Evolutionary conservation across 768 basidiomycete species (phyloP).

Genomic region (Rhodotorula babjevae): DNA sequence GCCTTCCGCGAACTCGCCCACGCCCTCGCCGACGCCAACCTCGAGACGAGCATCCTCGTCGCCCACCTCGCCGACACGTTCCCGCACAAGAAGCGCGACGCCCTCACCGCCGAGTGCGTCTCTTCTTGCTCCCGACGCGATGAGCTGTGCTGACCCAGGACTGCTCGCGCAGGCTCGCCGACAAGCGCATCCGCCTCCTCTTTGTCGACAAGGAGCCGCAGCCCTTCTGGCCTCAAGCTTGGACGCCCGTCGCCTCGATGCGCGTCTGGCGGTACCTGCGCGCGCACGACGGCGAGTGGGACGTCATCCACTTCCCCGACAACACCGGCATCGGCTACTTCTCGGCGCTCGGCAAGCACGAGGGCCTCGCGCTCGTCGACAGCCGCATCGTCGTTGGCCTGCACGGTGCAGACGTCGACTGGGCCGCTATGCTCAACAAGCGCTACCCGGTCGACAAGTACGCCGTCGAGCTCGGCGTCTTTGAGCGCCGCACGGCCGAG

Average conservation of each 20-base stretch:
- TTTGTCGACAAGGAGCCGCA: conserved; percentile 27
- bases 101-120: conserved; percentile 10
- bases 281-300: conserved; percentile 8
- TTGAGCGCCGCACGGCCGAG: conserved; percentile 32
- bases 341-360: conserved; percentile 16
- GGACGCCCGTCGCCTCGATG: conserved; percentile 36
- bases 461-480: conserved; percentile 29
- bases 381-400: conserved; percentile 33
- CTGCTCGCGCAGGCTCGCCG: background rate
- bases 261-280: conserved; percentile 28
- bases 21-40: conserved; percentile 10
- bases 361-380: conserved; percentile 25
- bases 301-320: conserved; percentile 40
- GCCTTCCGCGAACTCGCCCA: conserved; percentile 32
- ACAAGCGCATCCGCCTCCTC: conserved; percentile 18
- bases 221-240: conserved; percentile 30
- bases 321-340: conserved; percentile 39
- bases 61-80: conserved; percentile 28
- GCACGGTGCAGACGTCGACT: conserved; percentile 39
- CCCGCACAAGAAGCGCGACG: conserved; percentile 4
- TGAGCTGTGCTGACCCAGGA: background rate
- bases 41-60: conserved; percentile 33
- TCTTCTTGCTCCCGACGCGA: rapidly evolving
- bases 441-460: conserved; percentile 29
- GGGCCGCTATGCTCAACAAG: conserved; percentile 39